These are phyloP conservation scores for Colletotrichum sojae DNA, from an alignment of 2,329 filamentous ascomycete genomes.

Conservation along the genomic window DNA sequence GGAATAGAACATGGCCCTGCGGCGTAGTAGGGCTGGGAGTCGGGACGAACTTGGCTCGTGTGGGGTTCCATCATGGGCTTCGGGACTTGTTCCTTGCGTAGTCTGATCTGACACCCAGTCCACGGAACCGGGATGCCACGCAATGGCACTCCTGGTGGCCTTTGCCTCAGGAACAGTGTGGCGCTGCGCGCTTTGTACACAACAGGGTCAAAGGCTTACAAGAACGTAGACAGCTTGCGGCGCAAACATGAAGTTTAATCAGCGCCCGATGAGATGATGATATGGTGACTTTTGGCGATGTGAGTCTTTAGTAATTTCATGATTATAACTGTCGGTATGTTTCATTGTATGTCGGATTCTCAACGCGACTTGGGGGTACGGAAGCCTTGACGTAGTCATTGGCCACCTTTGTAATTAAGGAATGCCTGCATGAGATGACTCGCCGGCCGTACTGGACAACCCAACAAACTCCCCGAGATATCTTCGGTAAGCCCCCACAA, in stretches of 20 bases:
- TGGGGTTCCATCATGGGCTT: background rate
- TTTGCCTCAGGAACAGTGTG: background rate
- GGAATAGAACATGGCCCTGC: background rate
- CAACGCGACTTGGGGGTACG: too few relatives aligned
- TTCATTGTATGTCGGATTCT: too few relatives aligned
- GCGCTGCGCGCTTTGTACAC: background rate
- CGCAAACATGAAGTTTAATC: too few relatives aligned
- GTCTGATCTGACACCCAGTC: background rate
- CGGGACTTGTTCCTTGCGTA: background rate
- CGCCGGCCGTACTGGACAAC: background rate
- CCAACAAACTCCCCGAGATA: background rate
- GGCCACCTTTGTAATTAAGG: background rate
- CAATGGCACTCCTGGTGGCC: background rate
- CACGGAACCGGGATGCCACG: background rate
- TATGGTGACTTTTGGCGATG: too few relatives aligned
- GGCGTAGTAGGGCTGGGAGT: constrained; percentile 13
- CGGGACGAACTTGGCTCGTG: constrained; percentile 18
- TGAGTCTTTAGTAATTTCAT: too few relatives aligned
- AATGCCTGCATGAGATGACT: background rate
- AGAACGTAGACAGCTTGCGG: too few relatives aligned
- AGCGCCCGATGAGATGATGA: too few relatives aligned
- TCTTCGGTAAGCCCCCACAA: background rate
- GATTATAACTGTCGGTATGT: too few relatives aligned
- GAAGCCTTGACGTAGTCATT: too few relatives aligned
- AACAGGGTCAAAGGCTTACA: too few relatives aligned